Conservation (phyloP, 768 basidiomycete genomes). For the Psilocybe cyanescens region DNA sequence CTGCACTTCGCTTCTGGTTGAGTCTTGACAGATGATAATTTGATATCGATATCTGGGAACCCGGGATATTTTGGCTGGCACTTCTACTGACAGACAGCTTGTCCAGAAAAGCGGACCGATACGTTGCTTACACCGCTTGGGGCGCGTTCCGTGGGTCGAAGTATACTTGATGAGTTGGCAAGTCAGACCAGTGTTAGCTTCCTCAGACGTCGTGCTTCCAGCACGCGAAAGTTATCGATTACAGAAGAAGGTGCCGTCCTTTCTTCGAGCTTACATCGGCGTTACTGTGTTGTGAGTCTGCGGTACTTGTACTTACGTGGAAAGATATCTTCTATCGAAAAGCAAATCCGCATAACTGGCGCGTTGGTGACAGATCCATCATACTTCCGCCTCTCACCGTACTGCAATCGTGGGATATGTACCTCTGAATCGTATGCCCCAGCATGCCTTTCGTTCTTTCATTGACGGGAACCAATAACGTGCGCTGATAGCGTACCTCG, state of each 20-base stretch:
- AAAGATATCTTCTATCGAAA: constrained; percentile 13
- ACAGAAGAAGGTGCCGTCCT: not conserved
- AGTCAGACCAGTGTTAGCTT: not conserved
- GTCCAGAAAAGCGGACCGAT: not conserved
- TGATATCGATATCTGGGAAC: not conserved
- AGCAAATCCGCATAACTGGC: constrained; percentile 23
- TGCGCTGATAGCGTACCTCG: constrained; percentile 26
- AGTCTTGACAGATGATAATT: not conserved
- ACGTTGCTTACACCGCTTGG: not conserved
- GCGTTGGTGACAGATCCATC: constrained; percentile 21
- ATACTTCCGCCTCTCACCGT: constrained; percentile 22
- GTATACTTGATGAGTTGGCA: not conserved
- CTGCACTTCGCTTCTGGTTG: not conserved
- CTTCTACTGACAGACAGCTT: not conserved
- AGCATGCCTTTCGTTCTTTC: constrained; percentile 3
- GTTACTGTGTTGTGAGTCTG: constrained; percentile 1
- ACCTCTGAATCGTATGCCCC: constrained; percentile 19
- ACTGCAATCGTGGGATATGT: constrained; percentile 24
- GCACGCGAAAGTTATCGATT: not conserved
- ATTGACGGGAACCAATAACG: constrained; percentile 19
- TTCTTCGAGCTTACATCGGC: not conserved
- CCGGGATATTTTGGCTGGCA: not conserved
- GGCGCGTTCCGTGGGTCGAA: not conserved
- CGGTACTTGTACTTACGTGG: constrained; percentile 16
- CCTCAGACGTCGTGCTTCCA: not conserved